Evolutionary conservation across 2,329 filamentous ascomycete genomes (phyloP), one percentile per base, ranked within the genome.

Genomic region (Sclerotinia nivalis): DNA sequence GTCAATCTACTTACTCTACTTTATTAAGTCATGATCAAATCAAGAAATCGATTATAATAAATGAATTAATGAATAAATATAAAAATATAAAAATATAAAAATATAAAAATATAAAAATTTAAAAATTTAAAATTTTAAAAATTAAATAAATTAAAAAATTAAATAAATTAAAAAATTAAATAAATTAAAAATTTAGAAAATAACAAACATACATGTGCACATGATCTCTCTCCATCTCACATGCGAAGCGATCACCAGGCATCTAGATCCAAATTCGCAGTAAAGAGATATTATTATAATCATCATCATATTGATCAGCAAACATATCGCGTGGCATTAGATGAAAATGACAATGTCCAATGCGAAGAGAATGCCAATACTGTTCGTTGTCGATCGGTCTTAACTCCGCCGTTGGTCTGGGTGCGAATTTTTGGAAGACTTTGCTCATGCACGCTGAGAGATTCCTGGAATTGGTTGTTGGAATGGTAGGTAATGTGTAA

Each of bases 271-370:
- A 22, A 40, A 34, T 22, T n/a, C 22, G 34, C n/a, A 37, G 55
- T 58, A n/a, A 37, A 34, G 55, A 43, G 40, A 43, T 43, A 43
- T 34, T 58, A 40, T 58, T 31, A 58, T n/a, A 58, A 40, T 58
- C 31, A 58, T 58, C 31, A n/a, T 58, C 55, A 58, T 15, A 40
- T 58, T 58, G 18, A 58, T 58, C 31, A 58, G 34, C 55, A 58
- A 58, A n/a, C 5, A 58, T 34, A 58, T 58, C 20, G 55, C 31
- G 8, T 22, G 31, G 28, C 20, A 56, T 56, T 34, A 22, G 31
- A 8, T 15, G 34, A 10, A 37, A 4, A 15, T n/a, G 20, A 20
- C 12, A 58, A n/a, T 58, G n/a, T 7, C 8, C 20, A n/a, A n/a
- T 58, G 55, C 22, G 31, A 37, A 9, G 20, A 34, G 6, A 58